Base-by-base conservation (phyloP, 2,329 filamentous ascomycete genomes). In the Cercospora beticola region DNA sequence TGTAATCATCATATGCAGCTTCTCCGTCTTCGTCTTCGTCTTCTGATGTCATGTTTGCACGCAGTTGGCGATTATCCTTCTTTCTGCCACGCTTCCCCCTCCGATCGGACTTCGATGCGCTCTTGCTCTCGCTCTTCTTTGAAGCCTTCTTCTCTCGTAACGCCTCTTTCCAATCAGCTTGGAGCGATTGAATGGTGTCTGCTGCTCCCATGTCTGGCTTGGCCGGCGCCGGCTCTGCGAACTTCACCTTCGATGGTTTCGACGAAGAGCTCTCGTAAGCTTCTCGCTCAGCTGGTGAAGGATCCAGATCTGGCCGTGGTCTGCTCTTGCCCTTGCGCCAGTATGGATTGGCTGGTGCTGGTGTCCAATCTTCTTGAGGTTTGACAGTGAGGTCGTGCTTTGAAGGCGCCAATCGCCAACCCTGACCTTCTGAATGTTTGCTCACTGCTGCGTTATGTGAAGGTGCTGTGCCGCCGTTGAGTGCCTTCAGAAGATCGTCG, bases 1-100 rank as follows among this genome's bases (percentile, higher is more conserved):
- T 89, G 73, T 93, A 93, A 74, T 94, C 91, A 1, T 87, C 72
- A 49, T 77, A 76, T n/a, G 86, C 73, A 89, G 80, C 52, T 33
- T 76, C 75, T 33, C 71, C 70, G 52, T 62, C 54, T 23, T 67
- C 64, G 36, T 68, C 72, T 30, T 74, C 74, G n/a, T 83, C 86
- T 46, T 89, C 86, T 18, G 89, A 85, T 18, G 74, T 62, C 46
- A 72, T 66, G 14, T 72, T 61, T 7, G 73, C 70, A 8, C 76
- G 69, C 59, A 77, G 49, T n/a, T 71, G 65, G 31, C 73, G 73
- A 66, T 78, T 78, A 58, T 75, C 73, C 69, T 75, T 74, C 70
- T 79, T 79, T 14, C 77, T 72, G 21, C 75, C 76, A 21, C 74
- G 74, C 68, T 78, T 78, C 10, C 74, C 70, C 5, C 73, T 68